Conservation (phyloP, 73 alveolate genomes). For the Loxodes magnus region DNA sequence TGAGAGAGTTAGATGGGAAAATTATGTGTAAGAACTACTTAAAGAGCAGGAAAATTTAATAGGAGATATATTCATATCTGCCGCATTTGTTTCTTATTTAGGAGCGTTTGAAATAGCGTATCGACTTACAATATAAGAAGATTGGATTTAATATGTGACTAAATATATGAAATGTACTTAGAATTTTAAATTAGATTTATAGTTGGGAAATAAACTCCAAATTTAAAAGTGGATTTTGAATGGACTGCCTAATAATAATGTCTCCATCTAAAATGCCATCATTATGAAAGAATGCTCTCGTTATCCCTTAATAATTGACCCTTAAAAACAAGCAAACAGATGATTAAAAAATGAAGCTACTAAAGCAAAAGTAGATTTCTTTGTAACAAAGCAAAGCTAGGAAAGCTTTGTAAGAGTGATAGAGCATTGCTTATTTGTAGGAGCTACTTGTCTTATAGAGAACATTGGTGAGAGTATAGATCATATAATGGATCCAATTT, state of each 20-base stretch:
- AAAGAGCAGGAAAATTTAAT: conserved; percentile 70
- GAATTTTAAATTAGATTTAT: conserved; percentile 48
- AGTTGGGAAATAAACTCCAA: conserved; percentile 65
- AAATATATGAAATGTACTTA: conserved; percentile 64
- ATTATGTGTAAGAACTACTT: conserved; percentile 53
- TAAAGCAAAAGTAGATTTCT: conserved; percentile 16
- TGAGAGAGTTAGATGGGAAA: conserved; percentile 82
- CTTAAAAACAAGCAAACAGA: conserved; percentile 88
- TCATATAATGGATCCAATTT: conserved; percentile 83
- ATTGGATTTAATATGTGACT: conserved; percentile 64
- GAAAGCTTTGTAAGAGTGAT: conserved; percentile 52
- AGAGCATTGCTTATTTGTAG: conserved; percentile 56
- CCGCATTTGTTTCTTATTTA: conserved; percentile 78
- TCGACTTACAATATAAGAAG: conserved; percentile 46
- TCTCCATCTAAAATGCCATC: conserved; percentile 85
- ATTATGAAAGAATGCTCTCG: conserved; percentile 67
- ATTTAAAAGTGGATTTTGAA: conserved; percentile 80
- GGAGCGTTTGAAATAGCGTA: conserved; percentile 83
- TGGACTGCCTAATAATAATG: conserved; percentile 87
- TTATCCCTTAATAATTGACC: conserved; percentile 91
- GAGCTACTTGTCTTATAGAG: conserved; percentile 69
- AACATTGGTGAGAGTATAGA: conserved; percentile 82
- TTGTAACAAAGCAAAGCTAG: conserved; percentile 12
- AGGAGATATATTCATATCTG: conserved; percentile 86
- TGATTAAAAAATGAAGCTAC: conserved; percentile 57